Evolutionary conservation across 352 stramenopile genomes (phyloP).

Genomic region (Phytophthora pseudosyringae): DNA sequence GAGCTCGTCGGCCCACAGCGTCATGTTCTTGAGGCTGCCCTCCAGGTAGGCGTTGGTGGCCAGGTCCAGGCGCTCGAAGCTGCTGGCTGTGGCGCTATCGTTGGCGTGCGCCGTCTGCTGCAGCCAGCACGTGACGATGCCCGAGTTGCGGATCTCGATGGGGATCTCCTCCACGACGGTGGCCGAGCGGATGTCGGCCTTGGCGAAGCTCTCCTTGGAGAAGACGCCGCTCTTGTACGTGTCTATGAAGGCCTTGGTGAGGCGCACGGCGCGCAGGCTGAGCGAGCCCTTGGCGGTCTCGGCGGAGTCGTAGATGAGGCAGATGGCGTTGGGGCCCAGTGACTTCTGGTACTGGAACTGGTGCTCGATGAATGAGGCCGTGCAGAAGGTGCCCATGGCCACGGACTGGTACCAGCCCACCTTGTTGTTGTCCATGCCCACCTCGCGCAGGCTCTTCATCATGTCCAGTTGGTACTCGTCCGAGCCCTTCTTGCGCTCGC

Average conservation of each 20-base stretch:
- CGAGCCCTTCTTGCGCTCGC: conserved; percentile 79
- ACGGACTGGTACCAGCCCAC: conserved; percentile 99
- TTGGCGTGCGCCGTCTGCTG: conserved; percentile 83
- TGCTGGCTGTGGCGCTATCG: conserved; percentile 72
- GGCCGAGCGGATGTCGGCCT: conserved; percentile 81
- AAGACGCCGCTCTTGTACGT: conserved; percentile 89
- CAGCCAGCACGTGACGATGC: conserved; percentile 94
- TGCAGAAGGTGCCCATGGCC: conserved; percentile 97
- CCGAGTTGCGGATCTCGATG: conserved; percentile 95
- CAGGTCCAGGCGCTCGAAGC: conserved; percentile 96
- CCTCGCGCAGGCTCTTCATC: conserved; percentile 98
- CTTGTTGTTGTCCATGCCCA: conserved; percentile 99
- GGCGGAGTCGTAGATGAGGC: conserved; percentile 97
- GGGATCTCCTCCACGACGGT: conserved; percentile 97
- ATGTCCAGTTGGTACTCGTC: conserved; percentile 99
- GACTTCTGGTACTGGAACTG: conserved; percentile 98
- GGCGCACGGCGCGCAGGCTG: conserved; percentile 95
- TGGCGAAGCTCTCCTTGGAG: conserved; percentile 87
- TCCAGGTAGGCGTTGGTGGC: conserved; percentile 96
- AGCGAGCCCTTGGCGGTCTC: conserved; percentile 95
- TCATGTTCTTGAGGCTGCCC: conserved; percentile 99
- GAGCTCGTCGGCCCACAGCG: conserved; percentile 97
- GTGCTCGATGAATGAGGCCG: conserved; percentile 93
- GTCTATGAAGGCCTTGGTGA: conserved; percentile 95
- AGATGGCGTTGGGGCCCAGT: conserved; percentile 97